A percentile compares a stretch with the other conserved stretches of the same genome.
Evolutionary conservation across 257 asterid species (phyloP).

Genomic region (Solanum tarapatanum): DNA sequence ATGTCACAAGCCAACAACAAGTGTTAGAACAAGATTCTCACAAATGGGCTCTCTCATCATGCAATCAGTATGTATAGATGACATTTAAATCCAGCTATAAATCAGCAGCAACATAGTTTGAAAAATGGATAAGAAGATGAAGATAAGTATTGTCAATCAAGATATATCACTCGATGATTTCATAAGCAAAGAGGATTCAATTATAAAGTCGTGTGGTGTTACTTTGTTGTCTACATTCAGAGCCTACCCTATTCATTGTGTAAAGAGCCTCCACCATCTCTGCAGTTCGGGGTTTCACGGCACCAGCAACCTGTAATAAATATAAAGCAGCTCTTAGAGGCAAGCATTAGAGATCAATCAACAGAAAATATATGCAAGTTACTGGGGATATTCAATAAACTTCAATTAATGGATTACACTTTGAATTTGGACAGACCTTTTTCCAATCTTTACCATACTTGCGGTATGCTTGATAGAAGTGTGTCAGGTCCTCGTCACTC

Average conservation of each 20-base stretch:
- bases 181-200: background rate
- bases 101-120: background rate
- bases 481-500: slow-evolving; percentile 66
- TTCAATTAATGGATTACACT: background rate
- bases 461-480: slow-evolving; percentile 77
- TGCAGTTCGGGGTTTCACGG: slow-evolving; percentile 46
- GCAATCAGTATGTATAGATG: background rate
- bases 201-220: background rate
- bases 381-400: background rate
- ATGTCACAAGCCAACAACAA: background rate
- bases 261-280: slow-evolving; percentile 85
- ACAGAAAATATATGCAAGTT: background rate
- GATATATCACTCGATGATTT: background rate
- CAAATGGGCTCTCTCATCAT: background rate
- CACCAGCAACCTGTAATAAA: slow-evolving; percentile 52
- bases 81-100: background rate
- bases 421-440: slow-evolving; percentile 36
- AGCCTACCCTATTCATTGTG: slow-evolving; percentile 32
- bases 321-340: background rate
- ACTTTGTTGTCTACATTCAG: background rate
- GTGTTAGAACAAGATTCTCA: background rate
- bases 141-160: background rate
- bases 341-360: background rate
- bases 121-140: background rate
- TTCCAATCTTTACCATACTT: slow-evolving; percentile 77